Conservation (phyloP, 163 green algal species). For the Chlorella variabilis region DNA sequence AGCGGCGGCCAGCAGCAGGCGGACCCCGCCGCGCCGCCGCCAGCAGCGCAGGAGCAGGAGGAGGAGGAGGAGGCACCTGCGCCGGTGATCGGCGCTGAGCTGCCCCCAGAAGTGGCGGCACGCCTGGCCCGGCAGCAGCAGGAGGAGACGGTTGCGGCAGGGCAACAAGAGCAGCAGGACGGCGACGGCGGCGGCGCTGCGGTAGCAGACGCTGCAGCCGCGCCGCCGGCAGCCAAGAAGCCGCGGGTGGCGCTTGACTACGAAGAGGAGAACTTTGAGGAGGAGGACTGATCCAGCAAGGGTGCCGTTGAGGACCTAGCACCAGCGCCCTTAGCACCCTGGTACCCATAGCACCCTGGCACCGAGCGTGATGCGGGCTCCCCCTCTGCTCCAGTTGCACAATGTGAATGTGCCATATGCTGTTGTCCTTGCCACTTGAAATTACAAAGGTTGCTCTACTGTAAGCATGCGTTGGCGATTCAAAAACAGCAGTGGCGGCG, state of each 20-base stretch:
- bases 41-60: background rate
- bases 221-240: constrained; percentile 22
- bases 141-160: background rate
- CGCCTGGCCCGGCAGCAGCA: background rate
- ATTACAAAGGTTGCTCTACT: no score
- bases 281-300: background rate
- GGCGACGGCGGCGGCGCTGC: background rate
- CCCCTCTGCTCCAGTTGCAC: no score
- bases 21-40: no score
- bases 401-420: no score
- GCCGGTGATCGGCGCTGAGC: constrained; percentile 1
- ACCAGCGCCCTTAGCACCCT: no score
- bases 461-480: no score
- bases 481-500: no score
- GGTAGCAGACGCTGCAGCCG: background rate
- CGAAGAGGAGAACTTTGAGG: constrained; percentile 35
- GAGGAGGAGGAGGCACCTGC: background rate
- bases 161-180: background rate
- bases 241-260: constrained; percentile 5
- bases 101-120: constrained; percentile 16
- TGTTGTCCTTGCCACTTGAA: no score
- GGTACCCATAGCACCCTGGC: no score
- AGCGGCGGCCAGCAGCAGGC: background rate
- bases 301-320: no score
- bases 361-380: no score